Base-by-base conservation (phyloP, 1,284 basidiomycete genomes). In the Moniliophthora roreri region DNA sequence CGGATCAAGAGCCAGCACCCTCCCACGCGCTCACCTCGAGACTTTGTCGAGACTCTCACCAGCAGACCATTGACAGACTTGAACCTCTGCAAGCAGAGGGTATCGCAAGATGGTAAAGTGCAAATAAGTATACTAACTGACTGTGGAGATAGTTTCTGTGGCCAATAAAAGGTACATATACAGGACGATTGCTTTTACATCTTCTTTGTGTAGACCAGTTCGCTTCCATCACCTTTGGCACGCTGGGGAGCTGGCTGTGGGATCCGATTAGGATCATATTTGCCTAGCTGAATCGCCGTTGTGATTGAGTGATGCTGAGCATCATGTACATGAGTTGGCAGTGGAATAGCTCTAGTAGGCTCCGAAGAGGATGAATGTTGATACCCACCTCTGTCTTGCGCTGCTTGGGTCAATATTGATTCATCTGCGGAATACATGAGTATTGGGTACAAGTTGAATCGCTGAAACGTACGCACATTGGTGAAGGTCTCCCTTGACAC, bases 231-330 rank as follows among this genome's bases (percentile, higher is more conserved):
- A 7, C 48, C 49, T 34, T 51, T 57, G 15, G 41, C 51, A 40
- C 65, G 58, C 50, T 70, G 66, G 0, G 69, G 67, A 10, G 63
- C 48, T 2, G 68, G 66, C 28, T 54, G 52, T 23, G 41, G 40
- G 11, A 54, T 54, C 16, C 44, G 48, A 20, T 28, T 26, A n/a
- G 15, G 21, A 1, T 35, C 15, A 18, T 35, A 34, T 3, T 42
- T 34, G 10, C 34, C 28, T 11, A 41, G 3, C 10, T 36, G 21
- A 8, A 18, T 21, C 2, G 48, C 49, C 1, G 50, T 42, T 4
- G 35, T n/a, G 24, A 24, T 24, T 8, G 53, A 39, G 16, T 37
- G 28, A 36, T 54, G 53, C n/a, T 54, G 48, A 16, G 48, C 53
- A 21, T 51, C 39, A n/a, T 54, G 53, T 7, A 41, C 45, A 6